Evolutionary conservation across 1,284 basidiomycete species (phyloP).

Genomic region (Peniophora sp.): DNA sequence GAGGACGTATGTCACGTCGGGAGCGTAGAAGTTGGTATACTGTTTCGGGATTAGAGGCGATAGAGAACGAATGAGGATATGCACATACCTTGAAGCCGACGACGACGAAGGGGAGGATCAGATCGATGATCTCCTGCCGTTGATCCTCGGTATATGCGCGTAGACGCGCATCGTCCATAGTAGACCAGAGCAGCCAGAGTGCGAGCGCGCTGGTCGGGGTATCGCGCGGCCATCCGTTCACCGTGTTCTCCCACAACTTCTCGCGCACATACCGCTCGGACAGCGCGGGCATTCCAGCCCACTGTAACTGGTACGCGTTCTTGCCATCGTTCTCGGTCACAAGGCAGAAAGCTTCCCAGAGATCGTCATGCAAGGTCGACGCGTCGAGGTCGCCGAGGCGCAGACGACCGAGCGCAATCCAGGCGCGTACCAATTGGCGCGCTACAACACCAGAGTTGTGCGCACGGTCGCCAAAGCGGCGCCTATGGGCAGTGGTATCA

Average conservation of each 20-base stretch:
- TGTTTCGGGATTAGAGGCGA: conserved; percentile 14
- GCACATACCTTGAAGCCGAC: neutral
- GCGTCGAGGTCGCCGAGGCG: conserved; percentile 28
- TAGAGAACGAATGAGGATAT: neutral
- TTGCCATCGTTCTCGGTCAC: conserved; percentile 71
- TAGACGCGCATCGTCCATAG: conserved; percentile 36
- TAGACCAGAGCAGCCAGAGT: conserved; percentile 61
- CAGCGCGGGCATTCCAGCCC: conserved; percentile 38
- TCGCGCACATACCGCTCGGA: conserved; percentile 37
- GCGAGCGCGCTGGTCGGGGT: conserved; percentile 40
- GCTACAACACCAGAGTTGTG: conserved; percentile 32
- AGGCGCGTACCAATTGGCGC: conserved; percentile 40
- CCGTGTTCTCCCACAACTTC: conserved; percentile 34
- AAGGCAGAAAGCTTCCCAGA: conserved; percentile 58
- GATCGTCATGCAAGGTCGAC: conserved; percentile 28
- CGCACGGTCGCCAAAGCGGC: conserved; percentile 38
- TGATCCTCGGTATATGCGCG: conserved; percentile 25
- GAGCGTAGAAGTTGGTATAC: conserved; percentile 52
- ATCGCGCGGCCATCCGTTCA: conserved; percentile 52
- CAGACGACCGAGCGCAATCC: conserved; percentile 32
- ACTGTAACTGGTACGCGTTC: conserved; percentile 55
- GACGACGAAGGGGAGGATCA: conserved; percentile 52
- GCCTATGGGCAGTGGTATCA: conserved; percentile 45
- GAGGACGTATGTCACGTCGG: conserved; percentile 49
- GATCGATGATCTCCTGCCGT: conserved; percentile 36